These are phyloP conservation scores for Syzygium syzygioides DNA, from an alignment of 441 rosid species.

Conservation along the genomic window DNA sequence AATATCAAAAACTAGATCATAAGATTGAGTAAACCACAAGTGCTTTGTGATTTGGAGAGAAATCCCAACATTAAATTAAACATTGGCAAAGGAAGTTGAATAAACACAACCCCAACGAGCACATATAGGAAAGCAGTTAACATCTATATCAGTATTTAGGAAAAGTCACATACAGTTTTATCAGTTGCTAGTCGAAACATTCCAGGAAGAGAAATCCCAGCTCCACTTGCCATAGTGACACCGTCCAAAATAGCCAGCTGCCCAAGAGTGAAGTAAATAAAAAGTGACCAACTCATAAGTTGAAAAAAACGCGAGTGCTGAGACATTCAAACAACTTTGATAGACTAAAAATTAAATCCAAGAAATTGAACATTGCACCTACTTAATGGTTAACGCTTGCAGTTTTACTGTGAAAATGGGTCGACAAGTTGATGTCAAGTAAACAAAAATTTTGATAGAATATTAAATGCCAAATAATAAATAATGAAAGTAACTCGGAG, in stretches of 20 bases:
- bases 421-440: not conserved
- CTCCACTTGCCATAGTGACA: conserved; percentile 82
- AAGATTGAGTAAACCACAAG: not conserved
- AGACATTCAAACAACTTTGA: not conserved
- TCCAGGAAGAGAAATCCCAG: conserved; percentile 82
- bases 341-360: not conserved
- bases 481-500: rapidly evolving
- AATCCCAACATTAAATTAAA: not conserved
- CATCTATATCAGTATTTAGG: not conserved
- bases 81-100: not conserved
- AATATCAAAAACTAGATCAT: not conserved
- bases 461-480: not conserved
- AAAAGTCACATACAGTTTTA: conserved; percentile 65
- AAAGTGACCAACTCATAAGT: not conserved
- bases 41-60: not conserved
- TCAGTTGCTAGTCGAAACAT: conserved; percentile 85
- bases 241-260: conserved; percentile 94
- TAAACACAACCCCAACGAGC: not conserved
- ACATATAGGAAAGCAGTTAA: not conserved
- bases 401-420: not conserved
- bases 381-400: not conserved
- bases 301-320: not conserved
- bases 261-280: not conserved
- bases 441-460: not conserved
- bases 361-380: not conserved